Base-by-base conservation (phyloP, 805 yeast species). In the Ogataea populi-albae region DNA sequence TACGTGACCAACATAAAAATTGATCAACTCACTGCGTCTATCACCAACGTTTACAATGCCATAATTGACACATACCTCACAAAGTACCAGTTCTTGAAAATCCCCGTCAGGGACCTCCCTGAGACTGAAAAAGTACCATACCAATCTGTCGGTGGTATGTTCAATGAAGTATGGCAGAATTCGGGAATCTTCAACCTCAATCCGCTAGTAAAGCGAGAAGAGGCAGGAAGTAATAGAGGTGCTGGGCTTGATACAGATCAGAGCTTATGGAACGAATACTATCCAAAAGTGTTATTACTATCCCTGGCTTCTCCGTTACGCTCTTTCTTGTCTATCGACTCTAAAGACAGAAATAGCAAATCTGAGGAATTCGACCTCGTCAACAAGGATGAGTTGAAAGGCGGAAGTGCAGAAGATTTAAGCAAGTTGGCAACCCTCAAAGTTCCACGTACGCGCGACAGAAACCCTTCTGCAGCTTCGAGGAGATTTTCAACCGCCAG, bases 321-420 rank as follows among this genome's bases (percentile, higher is more conserved):
- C 19, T 17, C 27, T 9, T 26, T 36, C 16, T 15, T 39, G 15
- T n/a, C 28, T 5, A 24, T 23, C n/a, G 41, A 38, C 7, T 25
- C 19, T 20, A 33, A 26, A 36, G 41, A 31, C 18, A 34, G 14
- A 8, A 15, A 9, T 16, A 7, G 23, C 23, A 42, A 33, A 31
- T 32, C 35, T 23, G 66, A 56, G 21, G 79, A 68, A 23, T 73
- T 65, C 54, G 78, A 72, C 38, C 54, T 75, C 18, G 72, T 75
- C 27, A 72, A 65, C 24, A 52, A 52, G 30, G 59, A 52, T 15
- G 64, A 55, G 29, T 29, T 52, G 19, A 38, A 35, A 14, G 43
- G 41, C 15, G 43, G 30, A 26, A 30, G 30, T 21, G 6, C 29
- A 3, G 42, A 35, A n/a, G 22, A 15, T 8, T 19, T 36, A 20